Conservation (phyloP, 2,329 filamentous ascomycete species). For the Ophiostoma montium region DNA sequence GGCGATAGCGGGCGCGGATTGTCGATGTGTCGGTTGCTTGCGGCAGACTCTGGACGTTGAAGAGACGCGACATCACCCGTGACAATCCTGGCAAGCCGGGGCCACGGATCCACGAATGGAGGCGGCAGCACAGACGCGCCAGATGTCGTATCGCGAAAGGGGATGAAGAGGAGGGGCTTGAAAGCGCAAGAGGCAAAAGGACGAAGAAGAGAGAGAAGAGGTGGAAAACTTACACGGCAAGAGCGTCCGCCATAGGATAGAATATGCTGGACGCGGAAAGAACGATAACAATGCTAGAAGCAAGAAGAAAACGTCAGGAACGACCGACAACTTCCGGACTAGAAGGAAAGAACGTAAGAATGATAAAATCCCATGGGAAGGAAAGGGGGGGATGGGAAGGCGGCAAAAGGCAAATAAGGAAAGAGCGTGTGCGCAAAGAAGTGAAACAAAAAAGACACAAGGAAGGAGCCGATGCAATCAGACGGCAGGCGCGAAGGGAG, state of each 20-base stretch:
- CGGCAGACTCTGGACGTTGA: background rate
- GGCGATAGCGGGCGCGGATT: background rate
- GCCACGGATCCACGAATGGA: background rate
- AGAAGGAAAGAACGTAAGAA: background rate
- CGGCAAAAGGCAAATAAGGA: background rate
- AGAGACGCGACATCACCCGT: background rate
- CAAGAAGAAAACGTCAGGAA: background rate
- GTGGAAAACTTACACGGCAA: background rate
- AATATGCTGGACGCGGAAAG: background rate
- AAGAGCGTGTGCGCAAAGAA: background rate
- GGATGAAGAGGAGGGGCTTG: background rate
- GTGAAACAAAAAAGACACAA: background rate
- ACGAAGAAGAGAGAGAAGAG: background rate
- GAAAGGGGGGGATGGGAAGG: background rate
- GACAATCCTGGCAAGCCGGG: background rate
- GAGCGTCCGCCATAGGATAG: background rate
- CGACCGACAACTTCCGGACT: background rate
- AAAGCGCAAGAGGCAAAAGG: no score
- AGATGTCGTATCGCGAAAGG: background rate
- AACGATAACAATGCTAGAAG: background rate
- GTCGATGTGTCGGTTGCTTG: background rate
- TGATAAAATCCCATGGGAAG: background rate
- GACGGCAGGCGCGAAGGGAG: background rate
- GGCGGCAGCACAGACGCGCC: background rate
- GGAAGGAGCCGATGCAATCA: conserved; percentile 1